These are phyloP conservation scores for Aspergillus spinulosporus DNA, from an alignment of 2,329 filamentous ascomycete genomes.

Conservation along the genomic window DNA sequence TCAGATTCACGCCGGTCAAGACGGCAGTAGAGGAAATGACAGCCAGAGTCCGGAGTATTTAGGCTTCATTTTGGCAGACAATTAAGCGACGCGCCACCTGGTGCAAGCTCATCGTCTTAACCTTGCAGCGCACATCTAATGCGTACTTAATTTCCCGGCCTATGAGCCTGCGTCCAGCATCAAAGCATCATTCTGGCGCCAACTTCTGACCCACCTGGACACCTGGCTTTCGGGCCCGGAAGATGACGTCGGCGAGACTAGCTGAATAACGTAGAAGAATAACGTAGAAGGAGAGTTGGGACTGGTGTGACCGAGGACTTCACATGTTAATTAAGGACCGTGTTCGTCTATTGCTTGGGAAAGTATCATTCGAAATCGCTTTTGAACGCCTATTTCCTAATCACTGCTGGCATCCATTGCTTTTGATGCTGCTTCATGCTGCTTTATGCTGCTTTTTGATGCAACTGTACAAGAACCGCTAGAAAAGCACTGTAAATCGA, in stretches of 20 bases:
- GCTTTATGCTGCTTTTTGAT: not conserved
- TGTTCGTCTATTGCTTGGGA: not conserved
- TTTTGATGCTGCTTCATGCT: not conserved
- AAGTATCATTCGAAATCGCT: not conserved
- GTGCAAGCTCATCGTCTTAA: not conserved
- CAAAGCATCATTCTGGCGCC: not conserved
- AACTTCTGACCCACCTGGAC: constrained; percentile 1
- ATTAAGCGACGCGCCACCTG: not conserved
- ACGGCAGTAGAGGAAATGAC: not conserved
- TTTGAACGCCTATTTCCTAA: not conserved
- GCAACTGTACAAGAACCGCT: not conserved
- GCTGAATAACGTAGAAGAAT: not conserved
- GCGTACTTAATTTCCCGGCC: not conserved
- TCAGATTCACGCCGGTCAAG: not conserved
- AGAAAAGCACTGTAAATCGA: not conserved
- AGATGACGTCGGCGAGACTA: constrained; percentile 5
- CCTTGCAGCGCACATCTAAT: not conserved
- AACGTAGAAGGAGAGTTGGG: too few species aligned
- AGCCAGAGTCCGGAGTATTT: not conserved
- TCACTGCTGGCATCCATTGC: not conserved
- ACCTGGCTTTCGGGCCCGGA: not conserved
- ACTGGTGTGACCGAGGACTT: not conserved
- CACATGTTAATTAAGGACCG: not conserved
- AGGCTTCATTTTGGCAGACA: not conserved
- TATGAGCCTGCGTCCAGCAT: not conserved